Conservation (phyloP, 306 rosid genomes). For the Castanospermum australe region DNA sequence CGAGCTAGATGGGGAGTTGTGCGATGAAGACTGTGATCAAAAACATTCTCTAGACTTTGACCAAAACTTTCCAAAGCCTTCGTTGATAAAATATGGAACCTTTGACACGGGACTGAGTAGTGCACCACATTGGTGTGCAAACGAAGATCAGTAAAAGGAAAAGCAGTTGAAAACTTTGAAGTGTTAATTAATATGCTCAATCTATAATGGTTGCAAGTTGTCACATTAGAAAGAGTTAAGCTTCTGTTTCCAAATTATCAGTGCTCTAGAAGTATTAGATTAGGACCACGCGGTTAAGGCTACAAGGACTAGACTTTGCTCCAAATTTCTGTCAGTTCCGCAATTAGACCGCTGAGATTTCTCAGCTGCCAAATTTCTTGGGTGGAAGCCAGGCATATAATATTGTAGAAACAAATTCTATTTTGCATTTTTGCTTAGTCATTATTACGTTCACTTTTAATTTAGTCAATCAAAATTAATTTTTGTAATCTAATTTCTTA, state of each 20-base stretch:
- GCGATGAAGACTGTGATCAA: constrained; percentile 26
- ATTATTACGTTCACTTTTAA: too few relatives aligned
- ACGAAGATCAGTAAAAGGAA: not conserved
- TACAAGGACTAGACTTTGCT: not conserved
- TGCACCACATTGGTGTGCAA: constrained; percentile 20
- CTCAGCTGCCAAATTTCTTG: not conserved
- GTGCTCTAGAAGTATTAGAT: not conserved
- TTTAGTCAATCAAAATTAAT: too few relatives aligned
- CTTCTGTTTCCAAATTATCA: not conserved
- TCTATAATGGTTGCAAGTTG: constrained; percentile 32
- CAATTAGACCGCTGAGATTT: constrained; percentile 38
- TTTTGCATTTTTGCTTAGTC: too few relatives aligned
- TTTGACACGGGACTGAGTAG: constrained; percentile 31
- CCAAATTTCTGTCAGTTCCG: constrained; percentile 17
- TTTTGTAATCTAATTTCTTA: too few relatives aligned
- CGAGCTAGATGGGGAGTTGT: not conserved
- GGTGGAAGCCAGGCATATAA: not conserved
- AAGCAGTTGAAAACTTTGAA: not conserved
- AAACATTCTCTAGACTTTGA: constrained; percentile 32
- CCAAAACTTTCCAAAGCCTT: constrained; percentile 18
- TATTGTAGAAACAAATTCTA: too few relatives aligned
- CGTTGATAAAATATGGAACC: constrained; percentile 12
- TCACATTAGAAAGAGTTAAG: constrained; percentile 29
- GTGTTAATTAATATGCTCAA: not conserved
- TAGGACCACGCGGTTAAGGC: constrained; percentile 53